Conservation (phyloP, 805 yeast genomes). For the Candida ponderosae region DNA sequence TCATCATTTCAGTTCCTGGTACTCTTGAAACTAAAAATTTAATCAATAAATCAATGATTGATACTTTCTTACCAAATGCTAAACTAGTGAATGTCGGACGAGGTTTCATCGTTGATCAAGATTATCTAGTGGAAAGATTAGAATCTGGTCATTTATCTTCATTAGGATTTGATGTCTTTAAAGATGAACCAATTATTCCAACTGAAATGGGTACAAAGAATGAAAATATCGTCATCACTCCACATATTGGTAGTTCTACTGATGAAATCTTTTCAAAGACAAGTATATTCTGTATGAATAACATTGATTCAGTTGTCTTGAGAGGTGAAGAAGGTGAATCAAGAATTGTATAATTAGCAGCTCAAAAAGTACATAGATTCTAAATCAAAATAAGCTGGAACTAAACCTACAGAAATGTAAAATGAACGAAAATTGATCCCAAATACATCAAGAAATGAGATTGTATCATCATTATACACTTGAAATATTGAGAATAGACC, state of each 20-base stretch:
- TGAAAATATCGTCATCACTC: conserved; percentile 43
- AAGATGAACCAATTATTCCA: conserved; percentile 41
- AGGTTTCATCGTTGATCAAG: conserved; percentile 46
- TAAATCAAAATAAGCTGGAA: not conserved
- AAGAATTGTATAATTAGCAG: conserved; percentile 11
- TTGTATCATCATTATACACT: no score
- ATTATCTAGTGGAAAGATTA: conserved; percentile 31
- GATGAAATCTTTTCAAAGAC: conserved; percentile 35
- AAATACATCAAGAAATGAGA: no score
- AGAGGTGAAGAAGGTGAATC: conserved; percentile 16
- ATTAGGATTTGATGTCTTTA: conserved; percentile 56
- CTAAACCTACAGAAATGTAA: conserved; percentile 3
- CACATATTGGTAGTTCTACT: conserved; percentile 59
- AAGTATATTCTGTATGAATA: conserved; percentile 35
- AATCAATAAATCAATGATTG: conserved; percentile 34
- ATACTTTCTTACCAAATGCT: conserved; percentile 28
- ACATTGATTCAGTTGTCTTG: conserved; percentile 32
- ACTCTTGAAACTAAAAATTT: conserved; percentile 43
- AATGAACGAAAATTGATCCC: no score
- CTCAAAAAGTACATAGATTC: no score
- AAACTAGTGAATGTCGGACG: conserved; percentile 55
- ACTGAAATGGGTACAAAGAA: conserved; percentile 18
- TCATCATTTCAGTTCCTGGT: conserved; percentile 52
- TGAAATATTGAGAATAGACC: no score
- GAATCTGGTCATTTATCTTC: conserved; percentile 39